Evolutionary conservation across 2,329 filamentous ascomycete species (phyloP), one percentile per base, ranked within the genome.

Genomic region (Ascochyta lentis): DNA sequence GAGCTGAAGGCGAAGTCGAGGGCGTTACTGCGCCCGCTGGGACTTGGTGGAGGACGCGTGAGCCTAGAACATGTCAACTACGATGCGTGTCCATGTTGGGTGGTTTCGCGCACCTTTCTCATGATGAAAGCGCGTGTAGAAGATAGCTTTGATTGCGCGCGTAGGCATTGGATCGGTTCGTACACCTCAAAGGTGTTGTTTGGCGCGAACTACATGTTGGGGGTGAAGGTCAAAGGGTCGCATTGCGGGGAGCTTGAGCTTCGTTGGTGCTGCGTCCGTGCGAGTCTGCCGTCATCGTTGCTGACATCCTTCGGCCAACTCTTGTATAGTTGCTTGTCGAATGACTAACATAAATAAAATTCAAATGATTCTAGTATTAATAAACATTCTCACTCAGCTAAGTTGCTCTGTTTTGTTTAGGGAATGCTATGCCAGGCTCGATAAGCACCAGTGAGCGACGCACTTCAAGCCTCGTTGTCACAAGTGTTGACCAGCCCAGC

Each of bases 81-180:
- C 35, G 8, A n/a, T 43, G 24, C 31, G 24, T 31, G 12, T 31
- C 6, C 12, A 13, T 31, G 9, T 4, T 31, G 3, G 13, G 10
- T 13, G 10, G 3, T 31, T 3, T 31, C 12, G 29, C 29, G 29
- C 29, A 72, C 76, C 75, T 66, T 76, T 77, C 60, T 84, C 81
- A 50, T 83, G 83, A 68, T 88, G 85, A 69, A 89, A 89, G 67
- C 85, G 85, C 71, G 85, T 85, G 72, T 87, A 88, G 75, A 89
- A 88, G 56, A 88, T 85, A 42, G 85, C 83, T 66, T 85, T 83
- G 65, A 89, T 86, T 76, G 67, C 67, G 48, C 72, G 71, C 57
- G 69, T 70, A 58, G 72, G 71, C 73, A 75, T 75, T 68, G 60
- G 41, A 44, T 34, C 2, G 12, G 16, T 3, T 16, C 3, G 27